Base-by-base conservation (phyloP, 202 grass and related monocot genomes). In the Panicum hallii region DNA sequence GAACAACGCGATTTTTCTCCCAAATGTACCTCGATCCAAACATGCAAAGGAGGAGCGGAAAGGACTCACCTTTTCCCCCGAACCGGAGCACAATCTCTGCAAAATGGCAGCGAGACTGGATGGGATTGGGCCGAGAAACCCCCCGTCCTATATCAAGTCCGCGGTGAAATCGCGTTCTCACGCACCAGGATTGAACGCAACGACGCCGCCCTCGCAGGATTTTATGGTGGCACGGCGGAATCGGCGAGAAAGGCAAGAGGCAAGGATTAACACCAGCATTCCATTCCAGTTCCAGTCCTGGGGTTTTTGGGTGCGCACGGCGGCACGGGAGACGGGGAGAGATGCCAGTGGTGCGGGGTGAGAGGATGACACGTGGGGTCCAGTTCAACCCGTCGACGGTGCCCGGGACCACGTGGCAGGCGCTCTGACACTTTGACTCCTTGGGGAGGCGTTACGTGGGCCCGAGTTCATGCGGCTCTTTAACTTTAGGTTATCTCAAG, bases 161-260 rank as follows among this genome's bases (percentile, higher is more conserved):
- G 64, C 13, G 52, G 36, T 20, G 23, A 46, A 62, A 22, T 54
- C 49, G 46, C 47, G 20, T 42, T 54, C 6, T 2, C 48, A 9
- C 3, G 52, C 46, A 12, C 36, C 48, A 32, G 22, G 36, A 44
- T 45, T 30, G 65, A 14, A 81, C 20, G 41, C 53, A 15, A 12
- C 11, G 23, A 22, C 36, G 30, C 44, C 15, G 58, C 43, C 14
- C 41, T 57, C 12, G 9, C 53, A 8, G 67, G 22, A 61, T 47
- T 46, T 47, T 61, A 22, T 47, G 17, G 40, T 34, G 49, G 36
- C 50, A 70, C 23, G 53, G 74, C 55, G 55, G 80, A 82, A 23
- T 82, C 11, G 55, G 43, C 67, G 80, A 82, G 54, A 14, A 82
- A 11, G 34, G 48, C 72, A 17, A 14, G 9, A 38, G 13, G 28